Base-by-base conservation (phyloP, 2,329 filamentous ascomycete species). In the Cadophora luteo-olivacea region DNA sequence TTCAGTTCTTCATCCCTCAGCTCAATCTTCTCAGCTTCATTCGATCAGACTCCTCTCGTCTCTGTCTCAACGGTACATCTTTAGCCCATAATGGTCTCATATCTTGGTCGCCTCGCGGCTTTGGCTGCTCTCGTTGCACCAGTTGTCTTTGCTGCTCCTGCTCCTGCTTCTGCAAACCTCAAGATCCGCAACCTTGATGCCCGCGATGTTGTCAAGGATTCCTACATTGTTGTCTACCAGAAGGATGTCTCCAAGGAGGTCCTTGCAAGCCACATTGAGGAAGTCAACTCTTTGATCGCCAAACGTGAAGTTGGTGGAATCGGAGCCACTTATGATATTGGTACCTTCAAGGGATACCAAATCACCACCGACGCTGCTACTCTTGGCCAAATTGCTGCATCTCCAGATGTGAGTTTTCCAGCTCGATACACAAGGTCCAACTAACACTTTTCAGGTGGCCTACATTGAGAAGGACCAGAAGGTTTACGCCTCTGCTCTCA, bases 181-280 rank as follows among this genome's bases (percentile, higher is more conserved):
- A 77, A 77, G 66, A 74, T 75, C 74, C 78, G 79, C 74, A 89
- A 89, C 75, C 77, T 82, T 2, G 78, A 82, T 38, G 83, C 82
- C 65, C 72, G 72, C 11, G 80, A 87, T 73, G 78, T 85, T 68
- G 38, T 65, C 62, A 52, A 45, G 19, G 62, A 65, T 24, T 54
- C 82, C 61, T 91, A 89, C 78, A 90, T 91, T 70, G 87, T 90
- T 65, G 87, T 91, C 68, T 90, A 89, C 81, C 87, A 89, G 77
- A 81, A 81, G 71, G 84, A 82, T 66, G 84, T 83, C 72, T 81
- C 79, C 70, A 79, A 83, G 25, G 82, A 82, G 19, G 79, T 80
- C 48, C 84, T 90, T 73, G 78, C 80, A 48, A 79, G 82, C 61
- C 85, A 87, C 77, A 80, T 86, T 75, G 78, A 80, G 38, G 81